Evolutionary conservation across 108 stramenopile genomes (phyloP).

Genomic region (Asterionellopsis glacialis): DNA sequence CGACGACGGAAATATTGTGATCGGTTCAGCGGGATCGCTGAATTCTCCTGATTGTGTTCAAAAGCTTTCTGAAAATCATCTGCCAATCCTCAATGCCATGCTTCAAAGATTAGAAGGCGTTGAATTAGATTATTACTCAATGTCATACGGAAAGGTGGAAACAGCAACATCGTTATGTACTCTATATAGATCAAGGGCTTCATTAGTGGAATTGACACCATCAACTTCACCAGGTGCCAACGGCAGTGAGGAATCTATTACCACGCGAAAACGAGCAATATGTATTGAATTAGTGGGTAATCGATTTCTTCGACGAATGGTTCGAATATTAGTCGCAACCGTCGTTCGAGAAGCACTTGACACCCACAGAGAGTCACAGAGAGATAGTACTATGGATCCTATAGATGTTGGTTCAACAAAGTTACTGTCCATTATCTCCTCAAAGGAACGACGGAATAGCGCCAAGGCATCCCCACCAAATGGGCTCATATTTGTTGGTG

Average conservation of each 20-base stretch:
- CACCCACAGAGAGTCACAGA: neutral
- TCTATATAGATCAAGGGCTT: constrained; percentile 49
- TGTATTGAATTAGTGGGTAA: constrained; percentile 70
- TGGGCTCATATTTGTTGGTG: constrained; percentile 67
- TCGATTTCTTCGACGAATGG: constrained; percentile 78
- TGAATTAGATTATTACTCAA: constrained; percentile 50
- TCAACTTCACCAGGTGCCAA: no score
- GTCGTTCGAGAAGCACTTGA: constrained; percentile 28
- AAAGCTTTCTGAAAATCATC: no score
- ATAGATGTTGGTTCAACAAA: constrained; percentile 2
- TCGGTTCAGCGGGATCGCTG: neutral
- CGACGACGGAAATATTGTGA: neutral
- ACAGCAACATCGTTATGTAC: constrained; percentile 56
- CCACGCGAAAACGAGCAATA: constrained; percentile 21
- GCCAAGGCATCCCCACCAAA: constrained; percentile 55
- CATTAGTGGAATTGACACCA: constrained; percentile 26
- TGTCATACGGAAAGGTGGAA: constrained; percentile 72
- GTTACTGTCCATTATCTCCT: constrained; percentile 33
- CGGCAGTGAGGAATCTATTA: no score
- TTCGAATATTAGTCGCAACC: constrained; percentile 64
- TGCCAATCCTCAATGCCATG: constrained; percentile 28
- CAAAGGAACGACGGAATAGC: constrained; percentile 29
- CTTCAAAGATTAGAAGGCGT: constrained; percentile 40
- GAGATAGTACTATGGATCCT: constrained; percentile 1
- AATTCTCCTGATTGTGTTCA: no score